These are phyloP conservation scores for Colletotrichum kahawae DNA, from an alignment of 2,329 filamentous ascomycete genomes.

Conservation along the genomic window DNA sequence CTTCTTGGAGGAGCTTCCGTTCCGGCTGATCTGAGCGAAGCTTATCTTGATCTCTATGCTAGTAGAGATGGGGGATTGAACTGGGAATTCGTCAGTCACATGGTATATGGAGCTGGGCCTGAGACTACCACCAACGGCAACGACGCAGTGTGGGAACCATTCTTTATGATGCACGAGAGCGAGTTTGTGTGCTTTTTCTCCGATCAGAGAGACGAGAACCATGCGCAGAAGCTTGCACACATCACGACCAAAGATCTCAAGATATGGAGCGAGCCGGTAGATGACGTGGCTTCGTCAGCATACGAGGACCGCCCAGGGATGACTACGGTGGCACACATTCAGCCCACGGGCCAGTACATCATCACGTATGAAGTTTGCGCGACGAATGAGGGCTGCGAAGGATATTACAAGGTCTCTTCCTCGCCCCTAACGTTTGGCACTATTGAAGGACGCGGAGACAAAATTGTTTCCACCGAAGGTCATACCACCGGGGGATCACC, in stretches of 20 bases:
- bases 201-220: slow-evolving; percentile 68
- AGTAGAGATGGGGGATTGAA: slow-evolving; percentile 62
- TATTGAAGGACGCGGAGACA: background rate
- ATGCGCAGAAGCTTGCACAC: slow-evolving; percentile 75
- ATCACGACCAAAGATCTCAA: slow-evolving; percentile 64
- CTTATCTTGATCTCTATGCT: slow-evolving; percentile 73
- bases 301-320: slow-evolving; percentile 28
- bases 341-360: background rate
- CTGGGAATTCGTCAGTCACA: slow-evolving; percentile 71
- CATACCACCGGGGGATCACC: background rate
- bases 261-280: slow-evolving; percentile 59
- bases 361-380: background rate
- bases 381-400: background rate
- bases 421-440: background rate
- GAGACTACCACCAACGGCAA: slow-evolving; percentile 66
- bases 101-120: slow-evolving; percentile 62
- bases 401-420: background rate
- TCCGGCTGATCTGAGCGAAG: slow-evolving; percentile 61
- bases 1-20: slow-evolving; percentile 67
- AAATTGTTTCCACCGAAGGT: background rate
- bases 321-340: background rate
- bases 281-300: slow-evolving; percentile 30
- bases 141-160: slow-evolving; percentile 76
- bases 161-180: slow-evolving; percentile 57
- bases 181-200: slow-evolving; percentile 72